phyloP scores from a whole-genome alignment of 2,329 filamentous ascomycete genomes.

The Cladosporium phlei region DNA sequence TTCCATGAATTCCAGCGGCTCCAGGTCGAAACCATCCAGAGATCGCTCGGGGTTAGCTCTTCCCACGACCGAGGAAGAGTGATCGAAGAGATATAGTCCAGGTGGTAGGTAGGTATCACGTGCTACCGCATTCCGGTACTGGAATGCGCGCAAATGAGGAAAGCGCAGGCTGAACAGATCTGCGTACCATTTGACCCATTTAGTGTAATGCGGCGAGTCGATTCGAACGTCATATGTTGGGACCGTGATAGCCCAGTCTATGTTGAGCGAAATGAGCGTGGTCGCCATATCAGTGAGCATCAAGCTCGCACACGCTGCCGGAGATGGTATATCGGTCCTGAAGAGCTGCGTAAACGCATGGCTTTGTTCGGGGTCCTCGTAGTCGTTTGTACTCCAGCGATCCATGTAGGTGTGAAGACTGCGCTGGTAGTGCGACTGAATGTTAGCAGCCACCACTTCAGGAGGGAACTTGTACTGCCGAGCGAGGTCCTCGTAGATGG shows the following conservation, averaged over 20 bases:
- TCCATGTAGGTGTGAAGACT: conserved; percentile 20
- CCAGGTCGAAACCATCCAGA: no score
- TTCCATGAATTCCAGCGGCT: conserved; percentile 39
- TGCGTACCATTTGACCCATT: conserved; percentile 25
- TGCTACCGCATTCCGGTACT: conserved; percentile 42
- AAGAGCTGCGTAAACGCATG: conserved; percentile 8
- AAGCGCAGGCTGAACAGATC: conserved; percentile 36
- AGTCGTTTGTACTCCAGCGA: conserved; percentile 2
- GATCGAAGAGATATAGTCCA: conserved; percentile 34
- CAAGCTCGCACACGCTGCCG: background rate
- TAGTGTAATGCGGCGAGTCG: conserved; percentile 5
- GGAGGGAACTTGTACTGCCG: conserved; percentile 12
- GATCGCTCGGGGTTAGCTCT: no score
- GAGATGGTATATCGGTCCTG: conserved; percentile 1
- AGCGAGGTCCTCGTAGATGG: conserved; percentile 19
- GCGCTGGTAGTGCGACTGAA: conserved; percentile 11
- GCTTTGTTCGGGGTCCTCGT: background rate
- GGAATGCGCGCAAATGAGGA: conserved; percentile 42
- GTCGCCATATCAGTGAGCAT: conserved; percentile 4
- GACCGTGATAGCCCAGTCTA: conserved; percentile 33
- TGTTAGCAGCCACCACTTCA: conserved; percentile 2
- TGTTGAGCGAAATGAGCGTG: conserved; percentile 31
- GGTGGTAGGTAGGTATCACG: conserved; percentile 33
- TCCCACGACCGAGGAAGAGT: no score
- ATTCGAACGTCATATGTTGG: background rate